Evolutionary conservation across 2,329 filamentous ascomycete species (phyloP).

Genomic region (Ophiostoma australiae): DNA sequence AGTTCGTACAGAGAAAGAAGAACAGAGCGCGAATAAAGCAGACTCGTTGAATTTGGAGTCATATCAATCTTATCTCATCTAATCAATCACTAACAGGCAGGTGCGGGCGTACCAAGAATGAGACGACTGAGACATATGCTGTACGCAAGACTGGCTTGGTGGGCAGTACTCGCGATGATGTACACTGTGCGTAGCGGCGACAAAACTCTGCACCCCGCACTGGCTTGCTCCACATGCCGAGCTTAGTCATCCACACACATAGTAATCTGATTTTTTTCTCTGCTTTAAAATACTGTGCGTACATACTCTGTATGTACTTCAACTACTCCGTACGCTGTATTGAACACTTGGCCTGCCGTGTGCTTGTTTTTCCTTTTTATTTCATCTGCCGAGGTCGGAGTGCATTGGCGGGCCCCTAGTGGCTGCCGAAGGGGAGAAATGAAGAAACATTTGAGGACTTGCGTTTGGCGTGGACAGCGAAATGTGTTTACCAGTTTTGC

Average conservation of each 20-base stretch:
- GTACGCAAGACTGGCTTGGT: not conserved
- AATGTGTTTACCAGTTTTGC: not conserved
- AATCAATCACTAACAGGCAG: constrained; percentile 19
- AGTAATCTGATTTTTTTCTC: not conserved
- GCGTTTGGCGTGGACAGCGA: not conserved
- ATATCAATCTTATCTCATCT: constrained; percentile 24
- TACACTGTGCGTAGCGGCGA: constrained; percentile 17
- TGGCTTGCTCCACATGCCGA: not conserved
- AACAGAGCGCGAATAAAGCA: not conserved
- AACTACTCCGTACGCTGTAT: too few species aligned
- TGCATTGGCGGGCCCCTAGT: constrained; percentile 9
- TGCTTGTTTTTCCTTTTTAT: not conserved
- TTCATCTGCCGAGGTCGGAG: constrained; percentile 23
- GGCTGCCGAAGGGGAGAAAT: not conserved
- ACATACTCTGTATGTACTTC: too few species aligned
- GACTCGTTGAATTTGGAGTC: not conserved
- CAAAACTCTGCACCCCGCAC: constrained; percentile 17
- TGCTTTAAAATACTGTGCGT: too few species aligned
- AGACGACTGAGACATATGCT: constrained; percentile 4
- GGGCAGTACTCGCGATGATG: not conserved
- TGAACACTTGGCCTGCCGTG: not conserved
- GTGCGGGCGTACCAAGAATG: not conserved
- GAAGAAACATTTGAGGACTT: not conserved
- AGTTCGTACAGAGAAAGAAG: too few species aligned
- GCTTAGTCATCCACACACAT: not conserved